Evolutionary conservation across 495 filamentous ascomycete species (phyloP).

Genomic region (Trichoderma orchidacearum): DNA sequence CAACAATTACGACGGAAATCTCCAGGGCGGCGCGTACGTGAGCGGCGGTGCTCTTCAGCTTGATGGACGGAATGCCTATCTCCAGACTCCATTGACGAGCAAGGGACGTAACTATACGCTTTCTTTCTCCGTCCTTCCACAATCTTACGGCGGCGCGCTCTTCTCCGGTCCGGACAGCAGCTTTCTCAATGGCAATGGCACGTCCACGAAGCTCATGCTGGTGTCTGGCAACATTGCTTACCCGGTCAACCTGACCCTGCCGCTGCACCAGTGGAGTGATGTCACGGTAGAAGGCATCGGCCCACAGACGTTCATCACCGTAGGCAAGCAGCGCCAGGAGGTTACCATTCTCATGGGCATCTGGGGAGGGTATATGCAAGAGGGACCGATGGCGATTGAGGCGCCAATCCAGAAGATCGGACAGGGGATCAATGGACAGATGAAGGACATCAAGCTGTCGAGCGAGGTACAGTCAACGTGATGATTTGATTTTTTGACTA

Average conservation of each 20-base stretch:
- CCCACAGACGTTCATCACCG: slow-evolving; percentile 15
- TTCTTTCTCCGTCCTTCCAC: slow-evolving; percentile 20
- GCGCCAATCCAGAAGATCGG: neutral
- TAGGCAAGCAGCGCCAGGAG: neutral
- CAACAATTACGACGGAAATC: slow-evolving; percentile 21
- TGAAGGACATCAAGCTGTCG: neutral
- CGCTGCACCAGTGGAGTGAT: slow-evolving; percentile 20
- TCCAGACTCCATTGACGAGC: slow-evolving; percentile 22
- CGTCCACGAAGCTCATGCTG: slow-evolving; percentile 20
- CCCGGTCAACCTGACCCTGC: slow-evolving; percentile 22
- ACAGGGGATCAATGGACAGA: neutral
- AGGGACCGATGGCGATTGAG: neutral
- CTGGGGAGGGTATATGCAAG: neutral
- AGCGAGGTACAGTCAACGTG: neutral
- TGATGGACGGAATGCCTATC: neutral
- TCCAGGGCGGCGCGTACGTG: slow-evolving; percentile 4
- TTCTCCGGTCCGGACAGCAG: slow-evolving; percentile 29
- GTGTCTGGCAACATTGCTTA: slow-evolving; percentile 23
- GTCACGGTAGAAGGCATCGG: slow-evolving; percentile 17
- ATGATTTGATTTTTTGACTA: neutral
- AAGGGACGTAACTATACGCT: slow-evolving; percentile 32
- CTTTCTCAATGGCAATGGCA: slow-evolving; percentile 13
- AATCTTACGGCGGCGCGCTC: slow-evolving; percentile 12
- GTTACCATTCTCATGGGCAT: neutral
- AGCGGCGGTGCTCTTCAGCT: neutral